Percentiles rank a stretch among this genome's conserved stretches.
Evolutionary conservation across 179 eudicot genomes (phyloP).

Genomic region (Camellia oleifera): DNA sequence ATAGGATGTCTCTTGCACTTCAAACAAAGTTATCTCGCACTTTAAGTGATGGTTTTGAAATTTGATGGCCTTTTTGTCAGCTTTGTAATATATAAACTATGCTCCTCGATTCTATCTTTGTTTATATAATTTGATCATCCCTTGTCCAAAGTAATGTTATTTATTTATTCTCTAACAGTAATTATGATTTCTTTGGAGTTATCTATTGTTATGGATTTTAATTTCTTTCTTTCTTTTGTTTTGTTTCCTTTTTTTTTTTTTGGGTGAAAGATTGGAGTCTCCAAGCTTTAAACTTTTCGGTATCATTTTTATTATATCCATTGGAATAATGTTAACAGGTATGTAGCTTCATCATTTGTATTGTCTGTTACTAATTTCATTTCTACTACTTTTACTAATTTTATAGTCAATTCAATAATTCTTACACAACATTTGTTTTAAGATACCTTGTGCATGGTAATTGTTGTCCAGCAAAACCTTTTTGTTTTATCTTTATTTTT

Average conservation of each 20-base stretch:
- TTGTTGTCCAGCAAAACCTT: background rate
- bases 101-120: background rate
- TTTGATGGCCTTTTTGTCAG: background rate
- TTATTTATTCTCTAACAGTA: background rate
- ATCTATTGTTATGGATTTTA: constrained; percentile 9
- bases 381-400: background rate
- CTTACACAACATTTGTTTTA: background rate
- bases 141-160: background rate
- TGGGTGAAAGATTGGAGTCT: constrained; percentile 68
- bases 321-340: constrained; percentile 88
- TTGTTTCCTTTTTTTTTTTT: no score
- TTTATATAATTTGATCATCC: background rate
- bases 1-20: background rate
- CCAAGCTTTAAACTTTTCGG: constrained; percentile 89
- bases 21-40: no score
- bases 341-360: constrained; percentile 20
- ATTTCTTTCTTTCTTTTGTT: background rate
- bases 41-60: background rate
- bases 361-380: background rate
- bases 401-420: background rate
- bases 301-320: constrained; percentile 79
- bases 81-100: background rate
- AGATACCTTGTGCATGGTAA: background rate
- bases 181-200: background rate
- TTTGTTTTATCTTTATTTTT: constrained; percentile 6